Evolutionary conservation across 106 monocot genomes (phyloP), one percentile per base, ranked within the genome.

Genomic region (Dioscorea alata): DNA sequence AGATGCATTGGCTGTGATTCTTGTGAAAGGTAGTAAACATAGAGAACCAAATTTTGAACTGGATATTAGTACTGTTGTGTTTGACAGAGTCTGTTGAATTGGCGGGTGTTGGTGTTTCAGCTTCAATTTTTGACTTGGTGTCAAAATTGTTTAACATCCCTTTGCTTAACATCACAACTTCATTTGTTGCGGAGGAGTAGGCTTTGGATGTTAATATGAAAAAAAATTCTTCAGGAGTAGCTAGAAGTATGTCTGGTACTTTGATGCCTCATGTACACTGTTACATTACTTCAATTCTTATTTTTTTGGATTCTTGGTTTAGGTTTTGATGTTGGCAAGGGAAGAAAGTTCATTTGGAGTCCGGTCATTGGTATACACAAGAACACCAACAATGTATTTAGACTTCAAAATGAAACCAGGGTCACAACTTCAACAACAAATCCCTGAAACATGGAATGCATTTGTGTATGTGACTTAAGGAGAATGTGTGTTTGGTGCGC

Each of bases 151-250:
- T 99, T 49, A 99, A 99, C 58, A 68, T 92, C 32, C 97, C 97
- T 22, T 68, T 99, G 65, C 87, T 99, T 62, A 99, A 87, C 73
- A 76, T 99, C 69, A 99, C 97, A 50, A 99, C 97, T 56, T 99
- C 97, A 42, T 92, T 99, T 67, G 97, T 99, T 73, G 97, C 92
- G 6, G 97, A 99, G 73, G 92, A 99, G 54, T 78, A 99, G 67
- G 92, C 87, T 34, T 32, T 81, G 25, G 64, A 71, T 15, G 59
- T 23, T 12, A 21, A 73, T 52, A 35, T 23, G 20, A 56, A 21
- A 68, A 58, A 60, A 50, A 67, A 35, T 22, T 79, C 51, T n/a
- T 20, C 6, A 16, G 13, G 17, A 32, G 8, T 50, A 18, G 23
- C 32, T 12, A 28, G 21, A 31, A 32, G 68, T 72, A 18, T 54